These are phyloP conservation scores for Fusarium sp. DNA, from an alignment of 2,329 filamentous ascomycete species.

Conservation along the genomic window DNA sequence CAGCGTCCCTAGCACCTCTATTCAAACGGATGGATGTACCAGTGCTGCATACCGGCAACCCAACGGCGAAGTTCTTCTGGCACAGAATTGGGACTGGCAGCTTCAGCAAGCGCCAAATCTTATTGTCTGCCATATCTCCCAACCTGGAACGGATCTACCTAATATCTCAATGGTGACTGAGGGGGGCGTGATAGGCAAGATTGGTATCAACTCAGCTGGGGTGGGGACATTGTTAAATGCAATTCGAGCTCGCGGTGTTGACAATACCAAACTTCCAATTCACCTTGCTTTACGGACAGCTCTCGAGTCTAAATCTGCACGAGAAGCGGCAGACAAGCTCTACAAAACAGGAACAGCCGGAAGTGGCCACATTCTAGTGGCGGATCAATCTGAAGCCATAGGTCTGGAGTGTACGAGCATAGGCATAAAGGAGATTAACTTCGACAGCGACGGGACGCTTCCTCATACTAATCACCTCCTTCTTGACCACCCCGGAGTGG, in stretches of 20 bases:
- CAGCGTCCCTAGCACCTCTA: conserved; percentile 6
- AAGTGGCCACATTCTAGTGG: conserved; percentile 41
- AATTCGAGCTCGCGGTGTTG: conserved; percentile 68
- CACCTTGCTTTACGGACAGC: conserved; percentile 70
- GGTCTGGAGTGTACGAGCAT: conserved; percentile 44
- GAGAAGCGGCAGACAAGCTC: conserved; percentile 15
- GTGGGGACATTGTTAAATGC: conserved; percentile 74
- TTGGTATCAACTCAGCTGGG: conserved; percentile 70
- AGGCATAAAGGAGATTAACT: conserved; percentile 28
- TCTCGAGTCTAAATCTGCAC: conserved; percentile 60
- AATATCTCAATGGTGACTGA: conserved; percentile 70
- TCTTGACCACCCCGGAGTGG: conserved; percentile 28
- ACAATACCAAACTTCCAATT: conserved; percentile 65
- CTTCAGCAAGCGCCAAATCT: conserved; percentile 64
- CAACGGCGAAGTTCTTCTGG: conserved; percentile 54
- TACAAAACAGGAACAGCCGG: conserved; percentile 33
- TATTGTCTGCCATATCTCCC: conserved; percentile 61
- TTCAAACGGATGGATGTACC: conserved; percentile 67
- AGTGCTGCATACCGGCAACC: conserved; percentile 60
- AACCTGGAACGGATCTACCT: conserved; percentile 55
- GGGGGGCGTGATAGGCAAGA: conserved; percentile 73
- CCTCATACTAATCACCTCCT: conserved; percentile 43
- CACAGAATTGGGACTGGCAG: conserved; percentile 73
- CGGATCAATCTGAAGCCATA: conserved; percentile 29
- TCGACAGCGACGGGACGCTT: conserved; percentile 13